phyloP scores from a whole-genome alignment of 495 filamentous ascomycete species.

The Penicillium cataractarum region DNA sequence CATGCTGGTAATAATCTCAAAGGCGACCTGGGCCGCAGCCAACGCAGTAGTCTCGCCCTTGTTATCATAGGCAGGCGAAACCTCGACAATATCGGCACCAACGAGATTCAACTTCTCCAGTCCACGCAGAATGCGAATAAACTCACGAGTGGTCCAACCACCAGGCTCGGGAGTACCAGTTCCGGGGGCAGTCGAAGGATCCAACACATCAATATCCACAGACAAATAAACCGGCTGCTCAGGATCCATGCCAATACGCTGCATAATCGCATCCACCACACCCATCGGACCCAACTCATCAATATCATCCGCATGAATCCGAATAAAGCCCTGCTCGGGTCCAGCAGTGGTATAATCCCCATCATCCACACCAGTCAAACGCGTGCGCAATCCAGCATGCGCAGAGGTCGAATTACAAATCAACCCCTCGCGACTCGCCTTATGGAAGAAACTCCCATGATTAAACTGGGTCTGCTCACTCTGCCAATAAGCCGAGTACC shows the following conservation, averaged over 20 bases:
- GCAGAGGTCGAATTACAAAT: conserved; percentile 69
- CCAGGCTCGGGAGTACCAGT: conserved; percentile 76
- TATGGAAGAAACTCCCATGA: conserved; percentile 86
- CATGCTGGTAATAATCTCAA: conserved; percentile 80
- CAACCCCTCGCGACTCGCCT: conserved; percentile 74
- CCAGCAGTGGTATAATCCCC: conserved; percentile 63
- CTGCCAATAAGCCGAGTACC: conserved; percentile 75
- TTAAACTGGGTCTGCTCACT: conserved; percentile 73
- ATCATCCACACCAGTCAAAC: conserved; percentile 66
- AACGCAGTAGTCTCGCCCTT: conserved; percentile 81
- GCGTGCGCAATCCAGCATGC: conserved; percentile 76
- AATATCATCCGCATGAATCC: conserved; percentile 69
- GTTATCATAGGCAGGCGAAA: conserved; percentile 84
- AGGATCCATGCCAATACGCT: conserved; percentile 62
- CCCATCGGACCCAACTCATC: conserved; percentile 65
- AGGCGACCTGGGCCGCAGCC: conserved; percentile 80
- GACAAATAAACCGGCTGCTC: conserved; percentile 71
- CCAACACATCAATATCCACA: conserved; percentile 76
- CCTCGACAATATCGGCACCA: conserved; percentile 82
- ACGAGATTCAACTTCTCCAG: conserved; percentile 72
- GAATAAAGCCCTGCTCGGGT: conserved; percentile 66
- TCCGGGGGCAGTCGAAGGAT: conserved; percentile 71
- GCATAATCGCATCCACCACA: conserved; percentile 60
- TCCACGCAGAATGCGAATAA: conserved; percentile 70
- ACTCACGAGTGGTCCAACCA: conserved; percentile 74